A percentile compares a stretch with the other conserved stretches of the same genome.
Evolutionary conservation across 352 stramenopile genomes (phyloP).

Genomic region (Globisporangium camurandrum): DNA sequence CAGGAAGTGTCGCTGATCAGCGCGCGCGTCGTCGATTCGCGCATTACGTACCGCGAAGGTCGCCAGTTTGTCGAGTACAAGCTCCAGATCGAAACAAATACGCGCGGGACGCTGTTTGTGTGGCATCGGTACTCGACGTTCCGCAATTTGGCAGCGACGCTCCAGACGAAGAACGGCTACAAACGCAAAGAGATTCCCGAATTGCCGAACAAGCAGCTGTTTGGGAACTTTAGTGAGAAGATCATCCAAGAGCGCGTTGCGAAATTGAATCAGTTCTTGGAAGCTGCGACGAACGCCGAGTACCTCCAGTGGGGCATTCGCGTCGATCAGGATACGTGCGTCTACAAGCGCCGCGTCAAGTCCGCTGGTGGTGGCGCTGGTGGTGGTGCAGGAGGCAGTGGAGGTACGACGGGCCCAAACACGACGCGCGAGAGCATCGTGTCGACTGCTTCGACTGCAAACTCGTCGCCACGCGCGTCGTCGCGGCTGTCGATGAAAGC

Average conservation of each 20-base stretch:
- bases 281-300: conserved; percentile 64
- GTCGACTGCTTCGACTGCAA: conserved; percentile 28
- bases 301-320: conserved; percentile 72
- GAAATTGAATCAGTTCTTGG: conserved; percentile 69
- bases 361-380: conserved; percentile 16
- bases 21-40: conserved; percentile 61
- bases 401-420: too few relatives aligned
- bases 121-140: conserved; percentile 85
- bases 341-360: conserved; percentile 69
- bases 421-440: conserved; percentile 34
- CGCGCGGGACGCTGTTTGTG: conserved; percentile 52
- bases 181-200: conserved; percentile 70
- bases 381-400: too few relatives aligned
- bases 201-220: conserved; percentile 67
- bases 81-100: conserved; percentile 68
- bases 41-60: conserved; percentile 58
- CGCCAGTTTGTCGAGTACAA: conserved; percentile 75
- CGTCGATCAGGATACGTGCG: conserved; percentile 66
- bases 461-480: conserved; percentile 45
- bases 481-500: conserved; percentile 64
- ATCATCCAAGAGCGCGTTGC: conserved; percentile 68
- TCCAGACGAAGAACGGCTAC: conserved; percentile 75
- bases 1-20: conserved; percentile 62
- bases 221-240: conserved; percentile 65
- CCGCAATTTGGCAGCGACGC: conserved; percentile 67